A percentile compares a stretch with the other conserved stretches of the same genome.
These are phyloP conservation scores for Groenewaldozyma salmanticensis DNA, from an alignment of 805 yeast species.

Conservation along the genomic window DNA sequence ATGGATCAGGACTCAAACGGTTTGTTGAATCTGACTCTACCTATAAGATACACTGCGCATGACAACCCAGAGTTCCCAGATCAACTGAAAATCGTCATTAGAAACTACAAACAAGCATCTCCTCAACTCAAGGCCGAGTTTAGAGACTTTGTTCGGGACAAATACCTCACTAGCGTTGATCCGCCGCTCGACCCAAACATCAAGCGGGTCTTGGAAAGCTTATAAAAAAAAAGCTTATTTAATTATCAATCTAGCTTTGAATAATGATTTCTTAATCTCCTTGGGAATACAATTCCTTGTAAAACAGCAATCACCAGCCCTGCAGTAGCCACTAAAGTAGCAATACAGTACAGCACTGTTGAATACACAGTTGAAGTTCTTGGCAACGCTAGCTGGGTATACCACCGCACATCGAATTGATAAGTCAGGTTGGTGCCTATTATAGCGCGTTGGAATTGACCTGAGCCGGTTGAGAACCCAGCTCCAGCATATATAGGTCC, in stretches of 20 bases:
- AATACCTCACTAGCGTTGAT: conserved; percentile 12
- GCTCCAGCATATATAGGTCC: neutral
- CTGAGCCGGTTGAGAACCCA: neutral
- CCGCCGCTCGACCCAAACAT: conserved; percentile 12
- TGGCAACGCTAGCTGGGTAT: conserved; percentile 11
- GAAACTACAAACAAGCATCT: conserved; percentile 40
- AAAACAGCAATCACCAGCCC: conserved; percentile 6
- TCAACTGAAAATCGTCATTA: conserved; percentile 57
- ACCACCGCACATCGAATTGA: conserved; percentile 53
- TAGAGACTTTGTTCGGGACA: conserved; percentile 18
- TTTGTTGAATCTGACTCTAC: conserved; percentile 40
- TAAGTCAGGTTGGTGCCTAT: conserved; percentile 58
- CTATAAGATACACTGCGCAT: conserved; percentile 46
- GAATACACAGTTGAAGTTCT: conserved; percentile 7
- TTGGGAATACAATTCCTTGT: conserved; percentile 8
- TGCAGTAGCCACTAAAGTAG: conserved; percentile 8
- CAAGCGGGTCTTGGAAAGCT: conserved; percentile 13
- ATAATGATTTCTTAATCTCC: conserved; percentile 1
- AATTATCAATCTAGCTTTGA: neutral
- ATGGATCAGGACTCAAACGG: conserved; percentile 29
- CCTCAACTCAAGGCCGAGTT: conserved; percentile 16
- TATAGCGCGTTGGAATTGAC: conserved; percentile 27
- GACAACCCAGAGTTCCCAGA: conserved; percentile 42
- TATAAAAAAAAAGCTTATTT: conserved; percentile 5
- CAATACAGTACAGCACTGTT: conserved; percentile 3